Evolutionary conservation across 306 rosid genomes (phyloP).

Genomic region (Medicago ruthenica): DNA sequence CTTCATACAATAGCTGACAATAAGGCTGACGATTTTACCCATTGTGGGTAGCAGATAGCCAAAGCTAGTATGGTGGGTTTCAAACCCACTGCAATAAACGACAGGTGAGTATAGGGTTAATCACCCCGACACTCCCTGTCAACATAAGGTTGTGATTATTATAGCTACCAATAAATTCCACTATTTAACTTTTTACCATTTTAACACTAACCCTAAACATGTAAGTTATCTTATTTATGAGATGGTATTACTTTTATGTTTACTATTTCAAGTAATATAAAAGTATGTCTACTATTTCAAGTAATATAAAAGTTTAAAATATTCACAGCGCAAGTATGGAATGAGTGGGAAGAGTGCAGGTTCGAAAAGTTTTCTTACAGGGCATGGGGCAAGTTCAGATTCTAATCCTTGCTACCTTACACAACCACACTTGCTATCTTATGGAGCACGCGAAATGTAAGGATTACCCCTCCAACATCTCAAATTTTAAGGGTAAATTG

Average conservation of each 20-base stretch:
- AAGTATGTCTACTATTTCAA: background rate
- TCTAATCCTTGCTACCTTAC: constrained; percentile 15
- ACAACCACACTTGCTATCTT: background rate
- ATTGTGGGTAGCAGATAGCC: background rate
- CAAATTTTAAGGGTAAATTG: too few species aligned
- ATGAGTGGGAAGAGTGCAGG: background rate
- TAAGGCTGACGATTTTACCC: background rate
- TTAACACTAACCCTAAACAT: background rate
- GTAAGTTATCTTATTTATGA: background rate
- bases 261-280: background rate
- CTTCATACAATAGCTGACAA: constrained; percentile 20
- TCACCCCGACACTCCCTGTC: background rate
- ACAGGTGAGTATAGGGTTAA: constrained; percentile 6
- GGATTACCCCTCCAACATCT: too few species aligned
- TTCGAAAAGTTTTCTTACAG: background rate
- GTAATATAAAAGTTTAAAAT: background rate
- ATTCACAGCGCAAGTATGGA: background rate
- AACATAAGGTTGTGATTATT: background rate
- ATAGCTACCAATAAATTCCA: background rate
- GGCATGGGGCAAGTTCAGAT: background rate
- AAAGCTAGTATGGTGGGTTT: background rate
- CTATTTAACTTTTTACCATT: background rate
- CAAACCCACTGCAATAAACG: background rate
- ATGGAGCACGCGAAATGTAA: too few species aligned
- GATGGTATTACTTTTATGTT: background rate